Evolutionary conservation across 495 filamentous ascomycete genomes (phyloP).

Genomic region (Penicillium samsonianum): DNA sequence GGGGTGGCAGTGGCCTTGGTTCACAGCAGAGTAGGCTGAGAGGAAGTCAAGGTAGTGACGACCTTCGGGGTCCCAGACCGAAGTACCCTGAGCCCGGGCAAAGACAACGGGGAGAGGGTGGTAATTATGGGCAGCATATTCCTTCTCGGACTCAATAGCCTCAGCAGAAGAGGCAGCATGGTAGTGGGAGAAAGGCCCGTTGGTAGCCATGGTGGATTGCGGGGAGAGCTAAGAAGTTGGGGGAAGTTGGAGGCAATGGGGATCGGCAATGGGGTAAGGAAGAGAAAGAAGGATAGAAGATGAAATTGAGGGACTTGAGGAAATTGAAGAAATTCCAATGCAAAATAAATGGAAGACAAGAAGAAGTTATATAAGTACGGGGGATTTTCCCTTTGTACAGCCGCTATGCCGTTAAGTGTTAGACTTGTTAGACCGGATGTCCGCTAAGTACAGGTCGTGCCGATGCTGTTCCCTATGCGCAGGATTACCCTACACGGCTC

Average conservation of each 20-base stretch:
- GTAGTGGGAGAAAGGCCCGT: slow-evolving; percentile 53
- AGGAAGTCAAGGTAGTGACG: slow-evolving; percentile 97
- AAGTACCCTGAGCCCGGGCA: slow-evolving; percentile 74
- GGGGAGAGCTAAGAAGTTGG: slow-evolving; percentile 15
- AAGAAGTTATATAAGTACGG: slow-evolving; percentile 18
- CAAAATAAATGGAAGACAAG: slow-evolving; percentile 15
- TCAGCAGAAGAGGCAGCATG: slow-evolving; percentile 77
- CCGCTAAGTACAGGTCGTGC: slow-evolving; percentile 68
- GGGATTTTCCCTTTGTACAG: slow-evolving; percentile 16
- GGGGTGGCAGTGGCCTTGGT: slow-evolving; percentile 98
- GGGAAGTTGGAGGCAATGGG: neutral
- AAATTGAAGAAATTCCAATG: neutral
- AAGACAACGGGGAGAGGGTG: slow-evolving; percentile 95
- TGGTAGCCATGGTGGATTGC: slow-evolving; percentile 38
- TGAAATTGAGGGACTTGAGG: neutral
- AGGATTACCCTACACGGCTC: slow-evolving; percentile 37
- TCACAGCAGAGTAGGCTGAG: slow-evolving; percentile 96
- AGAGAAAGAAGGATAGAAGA: slow-evolving; percentile 8
- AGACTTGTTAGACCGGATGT: slow-evolving; percentile 31
- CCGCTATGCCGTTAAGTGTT: slow-evolving; percentile 34
- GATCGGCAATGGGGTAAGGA: slow-evolving; percentile 11
- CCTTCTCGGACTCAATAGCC: slow-evolving; percentile 78
- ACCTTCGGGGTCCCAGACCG: slow-evolving; percentile 97
- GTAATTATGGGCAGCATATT: slow-evolving; percentile 97
- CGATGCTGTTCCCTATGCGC: slow-evolving; percentile 41